Base-by-base conservation (phyloP, 169 alveolate species). In the Cryptosporidium canis region DNA sequence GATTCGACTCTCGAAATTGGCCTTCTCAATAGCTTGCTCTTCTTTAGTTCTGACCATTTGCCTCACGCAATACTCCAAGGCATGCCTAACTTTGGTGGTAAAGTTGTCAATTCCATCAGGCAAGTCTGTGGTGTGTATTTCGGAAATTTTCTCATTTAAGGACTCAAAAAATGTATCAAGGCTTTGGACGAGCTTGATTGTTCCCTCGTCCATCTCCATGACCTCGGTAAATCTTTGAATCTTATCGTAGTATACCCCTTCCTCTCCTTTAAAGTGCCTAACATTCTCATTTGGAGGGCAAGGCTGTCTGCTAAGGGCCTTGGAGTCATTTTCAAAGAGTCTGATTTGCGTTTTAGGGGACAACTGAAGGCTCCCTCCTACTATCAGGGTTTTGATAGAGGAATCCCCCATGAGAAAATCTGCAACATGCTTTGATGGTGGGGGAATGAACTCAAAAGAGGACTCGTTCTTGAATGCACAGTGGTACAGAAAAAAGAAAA, bases 401-500 rank as follows among this genome's bases (percentile, higher is more conserved):
- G 87, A 55, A 39, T 77, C 87, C 6, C 87, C 87, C 70, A 41
- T 58, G n/a, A 77, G 41, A n/a, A 77, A 77, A 9, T 77, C 72
- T n/a, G 66, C 87, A 41, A 77, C 24, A 6, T 53, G 41, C 41
- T 44, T 77, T 4, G 56, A 29, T 21, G 87, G 87, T 6, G 87
- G 72, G n/a, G 87, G 87, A 21, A 61, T 39, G 58, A 77, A 77
- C 24, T 77, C 87, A 61, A 77, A 77, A 21, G 87, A 58, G 21
- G 87, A 77, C 33, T 77, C 87, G 16, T 63, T 55, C 27, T 77
- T 55, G 39, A 77, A 77, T n/a, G 87, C 87, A 41, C 87, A 77
- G 58, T 77, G 87, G 27, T 77, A 77, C 11, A 77, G 77, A n/a
- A 77, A 77, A 29, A 77, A 77, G 39, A 77, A 61, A 55, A 61